These are phyloP conservation scores for Camellia japonica DNA, from an alignment of 148 eudicot species.

Conservation along the genomic window DNA sequence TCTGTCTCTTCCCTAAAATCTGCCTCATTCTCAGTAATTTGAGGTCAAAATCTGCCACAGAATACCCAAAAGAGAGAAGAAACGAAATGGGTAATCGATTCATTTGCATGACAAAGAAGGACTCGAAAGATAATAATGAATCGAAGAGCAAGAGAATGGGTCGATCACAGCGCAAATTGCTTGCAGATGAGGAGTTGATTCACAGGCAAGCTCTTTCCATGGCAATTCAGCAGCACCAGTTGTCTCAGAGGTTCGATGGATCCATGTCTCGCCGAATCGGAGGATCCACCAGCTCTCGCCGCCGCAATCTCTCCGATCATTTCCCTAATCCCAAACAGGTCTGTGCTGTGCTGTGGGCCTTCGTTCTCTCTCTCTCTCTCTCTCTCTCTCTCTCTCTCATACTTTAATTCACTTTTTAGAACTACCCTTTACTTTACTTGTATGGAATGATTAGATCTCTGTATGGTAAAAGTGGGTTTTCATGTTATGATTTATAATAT, in stretches of 20 bases:
- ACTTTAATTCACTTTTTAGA: no score
- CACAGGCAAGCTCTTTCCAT: constrained; percentile 82
- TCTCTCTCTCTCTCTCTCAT: no score
- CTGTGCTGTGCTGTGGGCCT: no score
- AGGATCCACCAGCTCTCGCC: constrained; percentile 66
- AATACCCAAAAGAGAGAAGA: not conserved
- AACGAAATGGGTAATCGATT: constrained; percentile 67
- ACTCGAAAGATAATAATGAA: constrained; percentile 24
- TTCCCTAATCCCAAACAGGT: constrained; percentile 19
- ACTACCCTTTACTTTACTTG: no score
- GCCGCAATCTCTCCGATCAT: constrained; percentile 56
- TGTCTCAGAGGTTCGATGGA: constrained; percentile 87
- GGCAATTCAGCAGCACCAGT: constrained; percentile 87
- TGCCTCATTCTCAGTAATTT: not conserved
- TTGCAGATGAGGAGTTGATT: constrained; percentile 72
- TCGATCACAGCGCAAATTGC: constrained; percentile 53
- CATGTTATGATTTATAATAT: no score
- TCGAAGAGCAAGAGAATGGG: constrained; percentile 53
- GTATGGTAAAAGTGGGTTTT: no score
- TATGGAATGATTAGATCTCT: no score
- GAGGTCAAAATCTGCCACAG: not conserved
- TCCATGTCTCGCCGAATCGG: constrained; percentile 83
- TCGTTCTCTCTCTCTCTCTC: no score
- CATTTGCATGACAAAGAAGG: constrained; percentile 69
- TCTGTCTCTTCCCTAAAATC: no score